phyloP scores from a whole-genome alignment of 1,139 yeast species.

The Hansenula sp. region DNA sequence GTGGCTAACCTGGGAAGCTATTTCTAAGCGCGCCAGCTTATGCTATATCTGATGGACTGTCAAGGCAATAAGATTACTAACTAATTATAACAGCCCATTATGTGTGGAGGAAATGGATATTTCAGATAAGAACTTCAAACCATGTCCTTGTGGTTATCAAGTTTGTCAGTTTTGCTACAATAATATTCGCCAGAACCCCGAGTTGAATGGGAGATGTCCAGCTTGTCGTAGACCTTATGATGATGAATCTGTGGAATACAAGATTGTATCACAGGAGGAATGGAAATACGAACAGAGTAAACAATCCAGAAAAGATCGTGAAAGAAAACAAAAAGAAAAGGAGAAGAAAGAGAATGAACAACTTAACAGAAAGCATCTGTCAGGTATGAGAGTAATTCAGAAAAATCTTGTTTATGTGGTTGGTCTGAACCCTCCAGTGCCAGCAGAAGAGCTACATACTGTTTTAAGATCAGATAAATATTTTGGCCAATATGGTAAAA shows the following conservation, averaged over 20 bases:
- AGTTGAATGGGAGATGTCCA: constrained; percentile 93
- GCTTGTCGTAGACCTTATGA: constrained; percentile 95
- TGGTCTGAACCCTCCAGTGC: constrained; percentile 83
- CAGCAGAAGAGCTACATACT: constrained; percentile 84
- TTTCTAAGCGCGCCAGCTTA: not conserved
- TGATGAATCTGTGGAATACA: constrained; percentile 89
- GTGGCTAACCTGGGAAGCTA: not conserved
- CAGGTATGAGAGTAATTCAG: constrained; percentile 96
- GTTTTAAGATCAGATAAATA: constrained; percentile 86
- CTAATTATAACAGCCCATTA: constrained; percentile 52
- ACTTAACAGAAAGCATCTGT: constrained; percentile 85
- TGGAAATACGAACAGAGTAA: constrained; percentile 73
- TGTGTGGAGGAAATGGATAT: constrained; percentile 98
- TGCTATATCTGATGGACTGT: too few species aligned
- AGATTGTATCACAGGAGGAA: constrained; percentile 80
- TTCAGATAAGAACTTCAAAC: constrained; percentile 92
- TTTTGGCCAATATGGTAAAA: constrained; percentile 97
- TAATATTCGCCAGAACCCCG: constrained; percentile 93
- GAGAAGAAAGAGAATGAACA: constrained; percentile 90
- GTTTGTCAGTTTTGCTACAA: constrained; percentile 98
- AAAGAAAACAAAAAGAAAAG: constrained; percentile 83
- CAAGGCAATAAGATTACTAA: not conserved
- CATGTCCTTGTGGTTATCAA: constrained; percentile 99
- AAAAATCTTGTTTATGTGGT: constrained; percentile 96
- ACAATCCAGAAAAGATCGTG: constrained; percentile 77